phyloP scores from a whole-genome alignment of 441 rosid genomes.

The Capsella rubella region DNA sequence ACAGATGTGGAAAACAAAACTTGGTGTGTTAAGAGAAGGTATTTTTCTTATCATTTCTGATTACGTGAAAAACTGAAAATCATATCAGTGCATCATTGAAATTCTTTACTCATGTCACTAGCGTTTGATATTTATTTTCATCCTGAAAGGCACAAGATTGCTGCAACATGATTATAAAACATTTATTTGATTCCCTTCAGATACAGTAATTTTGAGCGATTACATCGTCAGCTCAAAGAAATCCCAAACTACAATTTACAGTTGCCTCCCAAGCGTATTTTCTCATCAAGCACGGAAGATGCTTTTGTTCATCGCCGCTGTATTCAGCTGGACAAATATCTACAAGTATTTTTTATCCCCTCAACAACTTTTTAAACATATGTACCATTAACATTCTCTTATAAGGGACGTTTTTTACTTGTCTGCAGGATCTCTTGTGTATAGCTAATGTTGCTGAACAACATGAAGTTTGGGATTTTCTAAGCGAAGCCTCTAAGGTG shows the following conservation, averaged over 20 bases:
- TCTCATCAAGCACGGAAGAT: constrained; percentile 99
- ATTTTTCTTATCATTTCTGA: constrained; percentile 44
- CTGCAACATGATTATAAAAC: constrained; percentile 20
- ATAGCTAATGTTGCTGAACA: constrained; percentile 99
- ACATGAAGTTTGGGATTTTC: constrained; percentile 99
- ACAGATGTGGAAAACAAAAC: constrained; percentile 81
- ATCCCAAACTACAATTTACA: constrained; percentile 96
- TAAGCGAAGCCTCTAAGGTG: constrained; percentile 91
- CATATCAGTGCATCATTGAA: constrained; percentile 26
- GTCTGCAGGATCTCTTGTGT: constrained; percentile 85
- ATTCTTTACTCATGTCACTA: constrained; percentile 25
- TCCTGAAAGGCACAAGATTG: constrained; percentile 10
- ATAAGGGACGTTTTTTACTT: constrained; percentile 18
- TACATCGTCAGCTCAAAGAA: constrained; percentile 94
- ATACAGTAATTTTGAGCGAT: constrained; percentile 93
- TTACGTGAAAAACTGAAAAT: constrained; percentile 22
- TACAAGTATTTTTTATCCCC: constrained; percentile 64
- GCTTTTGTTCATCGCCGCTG: constrained; percentile 99
- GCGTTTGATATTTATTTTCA: constrained; percentile 28
- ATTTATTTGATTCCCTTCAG: constrained; percentile 54
- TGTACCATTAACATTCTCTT: constrained; percentile 31
- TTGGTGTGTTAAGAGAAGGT: constrained; percentile 99
- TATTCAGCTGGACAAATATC: constrained; percentile 92
- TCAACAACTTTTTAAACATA: constrained; percentile 11
- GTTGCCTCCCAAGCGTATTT: constrained; percentile 98